Evolutionary conservation across 495 filamentous ascomycete genomes (phyloP), one percentile per base, ranked within the genome.

Genomic region (Pseudomonodictys pantanalensis): DNA sequence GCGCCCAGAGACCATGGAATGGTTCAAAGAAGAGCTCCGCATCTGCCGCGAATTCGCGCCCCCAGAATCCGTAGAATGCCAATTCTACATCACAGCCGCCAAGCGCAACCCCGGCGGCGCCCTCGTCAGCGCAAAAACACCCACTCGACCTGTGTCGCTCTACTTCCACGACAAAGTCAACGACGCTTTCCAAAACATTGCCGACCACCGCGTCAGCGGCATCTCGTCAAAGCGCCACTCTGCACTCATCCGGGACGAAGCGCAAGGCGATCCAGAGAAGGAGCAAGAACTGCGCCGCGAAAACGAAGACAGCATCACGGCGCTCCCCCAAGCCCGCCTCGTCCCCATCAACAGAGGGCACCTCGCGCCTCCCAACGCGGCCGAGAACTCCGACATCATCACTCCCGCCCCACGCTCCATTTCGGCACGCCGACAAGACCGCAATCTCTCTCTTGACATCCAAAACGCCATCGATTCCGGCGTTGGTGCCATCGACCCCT

Each of bases 21-120:
- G 92, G 92, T 97, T 97, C 80, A 88, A 89, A 69, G 92, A 97
- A 75, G 93, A 96, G 70, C 78, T 97, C 41, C 80, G 90, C 45
- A 91, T 96, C 65, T 93, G 92, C 75, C 79, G 90, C 59, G 87
- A 96, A 69, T 84, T 81, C 63, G 88, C 92, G 50, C 89, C 91
- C 24, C 82, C 89, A 43, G 87, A 91, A 72, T 83, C 85, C 24
- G 88, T 97, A 7, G 86, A 87, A 25, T 96, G 91, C 76, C 90
- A 95, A 71, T 96, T 97, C 77, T 97, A 88, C 75, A 87, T 97
- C 51, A 97, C 92, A 0, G 79, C 81, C 17, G 79, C 84, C 26
- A 87, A 85, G 67, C 81, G 83, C 41, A 79, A 81, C 54, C 47
- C 71, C 50, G 65, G 50, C 64, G 68, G 70, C 50, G 41, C 71